phyloP scores from a whole-genome alignment of 2,329 filamentous ascomycete species.

The Apiospora phragmitis region DNA sequence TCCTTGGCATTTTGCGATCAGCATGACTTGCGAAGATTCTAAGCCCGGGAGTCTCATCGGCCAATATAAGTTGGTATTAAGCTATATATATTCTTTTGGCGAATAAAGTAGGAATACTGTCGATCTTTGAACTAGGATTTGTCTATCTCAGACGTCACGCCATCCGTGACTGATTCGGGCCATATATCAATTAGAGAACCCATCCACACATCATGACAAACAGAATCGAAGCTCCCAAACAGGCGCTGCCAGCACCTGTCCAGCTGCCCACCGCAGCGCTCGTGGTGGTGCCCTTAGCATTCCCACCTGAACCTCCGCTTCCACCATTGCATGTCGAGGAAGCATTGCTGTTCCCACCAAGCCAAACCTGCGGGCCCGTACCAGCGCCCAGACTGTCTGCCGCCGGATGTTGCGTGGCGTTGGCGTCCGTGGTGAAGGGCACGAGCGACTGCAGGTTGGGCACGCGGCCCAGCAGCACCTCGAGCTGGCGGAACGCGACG shows the following conservation, averaged over 20 bases:
- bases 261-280: neutral
- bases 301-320: neutral
- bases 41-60: no score
- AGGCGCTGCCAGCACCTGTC: neutral
- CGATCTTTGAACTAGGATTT: no score
- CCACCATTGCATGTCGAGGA: neutral
- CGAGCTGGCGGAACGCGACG: constrained; percentile 70
- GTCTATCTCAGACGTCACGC: no score
- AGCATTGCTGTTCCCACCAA: neutral
- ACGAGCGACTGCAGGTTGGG: constrained; percentile 33
- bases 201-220: neutral
- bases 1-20: no score
- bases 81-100: no score
- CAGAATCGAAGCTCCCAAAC: neutral
- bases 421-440: constrained; percentile 28
- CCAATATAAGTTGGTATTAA: no score
- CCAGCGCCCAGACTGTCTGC: neutral
- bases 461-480: constrained; percentile 74
- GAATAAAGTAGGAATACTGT: no score
- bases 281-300: no score
- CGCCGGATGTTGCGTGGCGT: constrained; percentile 22
- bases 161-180: no score
- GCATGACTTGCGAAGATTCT: no score
- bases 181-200: no score
- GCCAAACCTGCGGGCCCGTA: neutral